Base-by-base conservation (phyloP, 305 asterid species). In the Withania somnifera region DNA sequence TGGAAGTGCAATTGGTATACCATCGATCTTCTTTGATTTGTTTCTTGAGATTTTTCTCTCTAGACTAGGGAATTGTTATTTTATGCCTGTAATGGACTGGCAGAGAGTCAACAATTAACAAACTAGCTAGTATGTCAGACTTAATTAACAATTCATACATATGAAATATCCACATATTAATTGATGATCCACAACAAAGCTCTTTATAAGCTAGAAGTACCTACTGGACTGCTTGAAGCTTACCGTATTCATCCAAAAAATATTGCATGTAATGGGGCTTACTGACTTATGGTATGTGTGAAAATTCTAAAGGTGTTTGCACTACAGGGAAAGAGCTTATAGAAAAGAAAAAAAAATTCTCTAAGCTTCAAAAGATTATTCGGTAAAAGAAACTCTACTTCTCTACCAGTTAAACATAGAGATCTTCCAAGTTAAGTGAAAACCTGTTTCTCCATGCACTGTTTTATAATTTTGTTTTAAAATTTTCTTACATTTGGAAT, bases 1-100 rank as follows among this genome's bases (percentile, higher is more conserved):
- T 80, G 98, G 97, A 84, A 94, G 94, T 90, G 95, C 94, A 53
- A 80, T 91, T 82, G 94, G 98, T 94, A 89, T 83, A 87, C 56
- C 34, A 53, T 67, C n/a, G 19, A 53, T 42, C 56, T 14, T 13
- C 47, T 15, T 17, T 75, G 7, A 73, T 28, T 8, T 82, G 26
- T 36, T 15, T 32, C 45, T 60, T 38, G 15, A 7, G 24, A 10
- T 67, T 42, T 7, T 26, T 11, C 57, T 60, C 42, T 60, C 66
- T 32, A 13, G 50, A 3, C 58, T 2, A 50, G 6, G n/a, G 17
- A 50, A 50, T 17, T 22, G 80, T 51, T 51, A 26, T 26, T 28
- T 28, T 17, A 2, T 17, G 63, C 45, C 6, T 51, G 30, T 51
- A 75, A 5, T 75, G 57, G 8, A 26, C 79, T 1, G 79, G 60